These are phyloP conservation scores for Schizothecium vesticola DNA, from an alignment of 495 filamentous ascomycete species.

Conservation along the genomic window DNA sequence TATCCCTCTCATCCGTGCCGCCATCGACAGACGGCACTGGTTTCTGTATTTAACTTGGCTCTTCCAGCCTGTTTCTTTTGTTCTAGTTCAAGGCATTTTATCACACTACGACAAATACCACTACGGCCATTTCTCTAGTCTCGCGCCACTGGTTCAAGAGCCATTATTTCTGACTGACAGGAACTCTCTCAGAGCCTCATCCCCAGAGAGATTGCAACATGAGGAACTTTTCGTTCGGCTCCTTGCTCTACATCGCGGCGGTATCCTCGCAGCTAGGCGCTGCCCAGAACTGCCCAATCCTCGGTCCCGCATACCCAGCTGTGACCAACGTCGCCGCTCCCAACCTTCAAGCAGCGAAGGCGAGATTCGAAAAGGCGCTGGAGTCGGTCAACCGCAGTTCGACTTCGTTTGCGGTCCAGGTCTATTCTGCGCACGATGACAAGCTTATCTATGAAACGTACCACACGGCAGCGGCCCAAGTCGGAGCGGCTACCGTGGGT, in stretches of 20 bases:
- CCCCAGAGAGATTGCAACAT: background rate
- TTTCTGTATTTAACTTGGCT: too few relatives aligned
- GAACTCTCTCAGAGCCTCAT: background rate
- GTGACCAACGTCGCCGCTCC: conserved; percentile 4
- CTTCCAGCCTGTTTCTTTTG: too few relatives aligned
- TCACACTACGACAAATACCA: too few relatives aligned
- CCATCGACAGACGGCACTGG: conserved; percentile 34
- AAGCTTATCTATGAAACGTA: conserved; percentile 6
- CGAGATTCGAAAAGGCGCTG: conserved; percentile 4
- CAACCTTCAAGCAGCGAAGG: conserved; percentile 1
- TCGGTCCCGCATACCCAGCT: conserved; percentile 18
- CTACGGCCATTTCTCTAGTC: background rate
- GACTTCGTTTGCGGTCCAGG: conserved; percentile 12
- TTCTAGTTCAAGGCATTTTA: too few relatives aligned
- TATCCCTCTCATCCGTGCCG: conserved; percentile 40
- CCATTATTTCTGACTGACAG: background rate
- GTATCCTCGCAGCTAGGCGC: conserved; percentile 1
- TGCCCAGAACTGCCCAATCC: conserved; percentile 20
- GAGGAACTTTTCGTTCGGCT: background rate
- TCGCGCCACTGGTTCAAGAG: background rate
- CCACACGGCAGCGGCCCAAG: conserved; percentile 3
- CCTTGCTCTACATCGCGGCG: conserved; percentile 3
- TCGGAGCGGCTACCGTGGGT: background rate
- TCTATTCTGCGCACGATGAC: conserved; percentile 11
- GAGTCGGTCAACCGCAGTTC: conserved; percentile 3